These are phyloP conservation scores for Paramecium tetraurelia DNA, from an alignment of 73 alveolate genomes.

Conservation along the genomic window DNA sequence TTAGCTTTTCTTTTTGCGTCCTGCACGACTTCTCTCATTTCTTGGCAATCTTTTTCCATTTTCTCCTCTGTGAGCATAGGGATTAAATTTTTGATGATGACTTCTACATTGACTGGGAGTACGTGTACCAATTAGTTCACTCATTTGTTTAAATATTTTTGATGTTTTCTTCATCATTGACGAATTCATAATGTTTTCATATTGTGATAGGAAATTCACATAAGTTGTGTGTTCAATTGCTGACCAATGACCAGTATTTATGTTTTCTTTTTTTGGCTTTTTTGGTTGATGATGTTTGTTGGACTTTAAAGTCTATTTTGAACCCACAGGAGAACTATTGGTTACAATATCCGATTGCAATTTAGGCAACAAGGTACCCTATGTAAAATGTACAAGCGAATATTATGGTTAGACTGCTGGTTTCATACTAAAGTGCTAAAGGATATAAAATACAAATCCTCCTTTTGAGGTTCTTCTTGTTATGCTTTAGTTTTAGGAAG, in stretches of 20 bases:
- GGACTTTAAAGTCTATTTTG: background rate
- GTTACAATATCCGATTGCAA: slow-evolving; percentile 9
- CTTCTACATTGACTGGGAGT: slow-evolving; percentile 51
- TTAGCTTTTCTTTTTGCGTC: slow-evolving; percentile 15
- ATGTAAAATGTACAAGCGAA: background rate
- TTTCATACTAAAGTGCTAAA: background rate
- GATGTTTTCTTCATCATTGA: slow-evolving; percentile 54
- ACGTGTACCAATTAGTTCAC: slow-evolving; percentile 42
- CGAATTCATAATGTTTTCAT: slow-evolving; percentile 26
- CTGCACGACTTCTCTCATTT: slow-evolving; percentile 51
- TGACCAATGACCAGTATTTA: slow-evolving; percentile 45
- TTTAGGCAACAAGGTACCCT: background rate
- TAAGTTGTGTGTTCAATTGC: slow-evolving; percentile 8
- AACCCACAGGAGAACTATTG: background rate
- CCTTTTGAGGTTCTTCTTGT: background rate
- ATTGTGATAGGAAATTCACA: background rate
- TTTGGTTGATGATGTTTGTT: background rate
- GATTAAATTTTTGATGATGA: slow-evolving; percentile 46
- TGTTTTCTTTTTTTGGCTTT: slow-evolving; percentile 28
- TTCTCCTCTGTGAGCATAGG: slow-evolving; percentile 42
- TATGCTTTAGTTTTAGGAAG: background rate
- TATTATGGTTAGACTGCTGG: background rate
- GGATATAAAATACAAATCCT: background rate
- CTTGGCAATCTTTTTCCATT: slow-evolving; percentile 49
- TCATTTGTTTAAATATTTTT: slow-evolving; percentile 41